Conservation (phyloP, 305 asterid genomes). For the Petunia hybrid region DNA sequence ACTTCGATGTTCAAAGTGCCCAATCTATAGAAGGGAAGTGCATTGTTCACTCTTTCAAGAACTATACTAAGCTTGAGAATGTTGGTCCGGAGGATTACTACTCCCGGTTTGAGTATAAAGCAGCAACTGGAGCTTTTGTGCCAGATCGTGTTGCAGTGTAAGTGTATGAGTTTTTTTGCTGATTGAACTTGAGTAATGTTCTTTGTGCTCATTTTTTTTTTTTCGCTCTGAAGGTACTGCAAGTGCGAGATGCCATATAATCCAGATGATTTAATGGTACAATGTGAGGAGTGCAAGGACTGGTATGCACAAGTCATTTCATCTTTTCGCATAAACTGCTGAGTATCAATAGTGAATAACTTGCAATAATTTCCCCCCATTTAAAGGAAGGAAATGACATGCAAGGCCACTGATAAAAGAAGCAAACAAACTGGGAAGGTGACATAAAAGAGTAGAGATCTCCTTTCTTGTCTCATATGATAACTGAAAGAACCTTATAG, state of each 20-base stretch:
- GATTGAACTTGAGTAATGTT: background rate
- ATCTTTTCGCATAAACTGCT: background rate
- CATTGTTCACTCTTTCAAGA: constrained; percentile 63
- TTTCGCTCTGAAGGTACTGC: constrained; percentile 65
- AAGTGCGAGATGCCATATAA: constrained; percentile 81
- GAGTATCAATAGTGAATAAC: background rate
- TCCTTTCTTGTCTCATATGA: background rate
- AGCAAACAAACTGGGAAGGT: background rate
- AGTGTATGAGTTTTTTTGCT: constrained; percentile 40
- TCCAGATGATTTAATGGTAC: constrained; percentile 83
- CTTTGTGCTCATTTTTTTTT: constrained; percentile 36
- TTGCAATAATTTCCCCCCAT: constrained; percentile 13
- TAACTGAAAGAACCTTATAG: constrained; percentile 22
- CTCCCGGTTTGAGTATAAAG: constrained; percentile 63
- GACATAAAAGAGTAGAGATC: constrained; percentile 4
- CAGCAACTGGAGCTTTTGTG: constrained; percentile 56
- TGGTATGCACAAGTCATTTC: constrained; percentile 52
- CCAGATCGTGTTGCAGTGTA: constrained; percentile 74
- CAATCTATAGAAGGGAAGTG: constrained; percentile 71
- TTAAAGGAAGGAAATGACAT: background rate
- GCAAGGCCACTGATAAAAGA: background rate
- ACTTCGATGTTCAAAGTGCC: constrained; percentile 72
- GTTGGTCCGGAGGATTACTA: constrained; percentile 68
- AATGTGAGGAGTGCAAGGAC: constrained; percentile 75
- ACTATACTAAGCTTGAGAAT: constrained; percentile 59